Evolutionary conservation across 1,284 basidiomycete species (phyloP), one percentile per base, ranked within the genome.

Genomic region (Rhodotorula mucilaginosa): DNA sequence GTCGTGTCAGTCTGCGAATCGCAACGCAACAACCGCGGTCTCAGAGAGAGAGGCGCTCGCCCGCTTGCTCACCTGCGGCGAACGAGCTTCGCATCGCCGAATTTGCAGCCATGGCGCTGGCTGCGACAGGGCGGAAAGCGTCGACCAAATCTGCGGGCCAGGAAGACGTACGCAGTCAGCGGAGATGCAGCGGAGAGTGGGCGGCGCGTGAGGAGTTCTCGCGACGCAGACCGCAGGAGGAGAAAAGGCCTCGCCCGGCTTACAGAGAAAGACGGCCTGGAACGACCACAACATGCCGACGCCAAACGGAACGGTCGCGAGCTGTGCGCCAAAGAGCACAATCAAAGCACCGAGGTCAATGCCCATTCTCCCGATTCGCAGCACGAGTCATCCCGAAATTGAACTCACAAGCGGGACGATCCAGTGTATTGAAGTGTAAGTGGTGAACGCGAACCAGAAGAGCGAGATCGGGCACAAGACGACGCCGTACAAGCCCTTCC

Each of bases 71-170:
- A 66, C 83, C 88, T 0, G 88, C 88, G 0, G 89, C 90, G 73
- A 92, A 90, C 0, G 84, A 80, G 2, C 85, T 86, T 2, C 90
- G 83, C 77, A 90, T 79, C 18, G 88, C 87, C 51, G 85, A 87
- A 79, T 92, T 92, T 46, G 86, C 83, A 0, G 90, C 89, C 86
- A 92, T 87, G 0, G 89, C 89, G 16, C 86, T 88, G 2, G 90
- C 90, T 0, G 90, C 89, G 57, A 91, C 88, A 0, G 90, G 90
- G 18, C 89, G 86, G 79, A 49, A 57, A 5, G 64, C 60, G 49
- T 60, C 64, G 39, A 66, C 46, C n/a, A 49, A 26, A 39, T 64
- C 65, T 59, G 60, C 26, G 12, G n/a, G 62, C 31, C 15, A 7
- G 70, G 71, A 65, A 26, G 74, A 73, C 76, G 1, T 44, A 12